Evolutionary conservation across 305 asterid species (phyloP).

Genomic region (Solanum hybrid): DNA sequence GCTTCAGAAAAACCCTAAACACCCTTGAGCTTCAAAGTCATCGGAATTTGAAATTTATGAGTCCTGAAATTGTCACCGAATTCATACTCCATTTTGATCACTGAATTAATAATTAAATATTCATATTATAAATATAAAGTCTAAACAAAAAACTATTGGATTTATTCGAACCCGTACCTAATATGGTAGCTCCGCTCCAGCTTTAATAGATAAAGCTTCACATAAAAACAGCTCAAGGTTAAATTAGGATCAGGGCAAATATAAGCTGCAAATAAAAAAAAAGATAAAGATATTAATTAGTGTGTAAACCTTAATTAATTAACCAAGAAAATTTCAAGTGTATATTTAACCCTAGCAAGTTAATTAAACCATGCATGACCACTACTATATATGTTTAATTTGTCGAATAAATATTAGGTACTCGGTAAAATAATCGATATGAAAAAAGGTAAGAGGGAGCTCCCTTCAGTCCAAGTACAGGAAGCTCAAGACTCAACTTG

Average conservation of each 20-base stretch:
- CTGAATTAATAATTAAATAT: not conserved
- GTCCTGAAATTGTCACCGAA: not conserved
- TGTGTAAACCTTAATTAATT: not conserved
- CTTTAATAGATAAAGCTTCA: not conserved
- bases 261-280: not conserved
- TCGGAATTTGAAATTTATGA: not conserved
- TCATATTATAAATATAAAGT: not conserved
- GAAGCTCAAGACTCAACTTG: conserved; percentile 52
- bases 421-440: not conserved
- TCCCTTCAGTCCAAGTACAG: conserved; percentile 99
- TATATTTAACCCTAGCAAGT: not conserved
- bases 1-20: not conserved
- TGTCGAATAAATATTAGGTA: not conserved
- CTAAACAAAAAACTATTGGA: not conserved
- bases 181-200: not conserved
- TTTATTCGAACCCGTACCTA: not conserved
- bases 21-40: not conserved
- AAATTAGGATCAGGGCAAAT: not conserved
- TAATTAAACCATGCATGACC: not conserved
- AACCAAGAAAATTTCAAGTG: not conserved
- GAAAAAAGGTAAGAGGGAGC: conserved; percentile 55
- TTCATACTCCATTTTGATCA: not conserved
- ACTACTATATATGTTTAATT: not conserved
- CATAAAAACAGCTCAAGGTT: not conserved
- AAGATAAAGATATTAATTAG: not conserved